Evolutionary conservation across 345 rosid species (phyloP).

Genomic region (Bruguiera parviflora): DNA sequence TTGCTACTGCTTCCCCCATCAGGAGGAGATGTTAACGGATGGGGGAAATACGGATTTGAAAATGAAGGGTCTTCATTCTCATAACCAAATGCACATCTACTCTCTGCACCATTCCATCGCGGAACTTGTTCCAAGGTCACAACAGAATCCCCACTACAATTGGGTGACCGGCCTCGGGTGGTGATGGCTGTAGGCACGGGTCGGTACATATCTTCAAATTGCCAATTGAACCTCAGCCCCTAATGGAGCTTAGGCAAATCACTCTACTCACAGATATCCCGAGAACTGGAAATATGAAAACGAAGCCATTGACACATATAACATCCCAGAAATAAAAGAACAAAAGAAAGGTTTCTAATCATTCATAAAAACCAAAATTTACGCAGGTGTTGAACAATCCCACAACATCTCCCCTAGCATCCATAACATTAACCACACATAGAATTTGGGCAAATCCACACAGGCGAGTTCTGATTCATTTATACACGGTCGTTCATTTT

Average conservation of each 20-base stretch:
- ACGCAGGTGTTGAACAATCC: neutral
- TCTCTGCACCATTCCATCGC: slow-evolving; percentile 85
- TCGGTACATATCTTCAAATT: slow-evolving; percentile 55
- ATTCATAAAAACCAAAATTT: neutral
- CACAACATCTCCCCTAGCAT: neutral
- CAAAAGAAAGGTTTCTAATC: neutral
- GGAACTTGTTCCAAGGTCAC: slow-evolving; percentile 90
- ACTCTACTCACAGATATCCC: neutral
- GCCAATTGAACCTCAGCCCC: slow-evolving; percentile 20
- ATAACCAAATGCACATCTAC: slow-evolving; percentile 44
- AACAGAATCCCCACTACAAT: slow-evolving; percentile 50
- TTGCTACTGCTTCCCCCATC: slow-evolving; percentile 46
- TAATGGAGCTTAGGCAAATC: neutral
- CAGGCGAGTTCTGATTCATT: too few species aligned
- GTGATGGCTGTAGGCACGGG: slow-evolving; percentile 51
- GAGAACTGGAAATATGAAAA: neutral
- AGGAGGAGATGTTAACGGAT: slow-evolving; percentile 60
- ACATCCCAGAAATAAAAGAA: neutral
- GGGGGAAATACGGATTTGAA: slow-evolving; percentile 56
- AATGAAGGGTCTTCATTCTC: slow-evolving; percentile 61
- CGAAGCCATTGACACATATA: neutral
- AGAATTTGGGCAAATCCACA: too few species aligned
- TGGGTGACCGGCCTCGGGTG: slow-evolving; percentile 24
- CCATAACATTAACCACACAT: neutral
- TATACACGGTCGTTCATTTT: neutral